Percentiles rank a stretch among this genome's conserved stretches.
Conservation (phyloP, 805 yeast genomes). For the Spathaspora arborariae region DNA sequence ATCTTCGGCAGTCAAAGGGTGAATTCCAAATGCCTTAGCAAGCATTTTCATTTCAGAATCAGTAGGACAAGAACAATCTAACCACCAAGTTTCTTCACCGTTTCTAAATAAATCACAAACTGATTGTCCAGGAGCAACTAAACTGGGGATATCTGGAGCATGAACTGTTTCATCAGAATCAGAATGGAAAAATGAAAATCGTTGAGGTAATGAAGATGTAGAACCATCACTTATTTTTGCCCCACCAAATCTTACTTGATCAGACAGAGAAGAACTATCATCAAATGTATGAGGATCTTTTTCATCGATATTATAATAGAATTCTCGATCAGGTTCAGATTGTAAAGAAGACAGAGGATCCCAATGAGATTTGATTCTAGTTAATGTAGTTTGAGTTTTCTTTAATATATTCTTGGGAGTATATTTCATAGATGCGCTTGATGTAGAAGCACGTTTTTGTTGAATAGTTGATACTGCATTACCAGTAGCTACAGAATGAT, state of each 20-base stretch:
- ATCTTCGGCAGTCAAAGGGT: slow-evolving; percentile 97
- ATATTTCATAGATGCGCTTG: slow-evolving; percentile 54
- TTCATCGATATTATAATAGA: background rate
- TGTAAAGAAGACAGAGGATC: background rate
- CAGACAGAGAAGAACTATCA: slow-evolving; percentile 15
- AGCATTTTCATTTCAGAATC: slow-evolving; percentile 91
- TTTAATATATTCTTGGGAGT: slow-evolving; percentile 46
- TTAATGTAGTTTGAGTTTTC: slow-evolving; percentile 6
- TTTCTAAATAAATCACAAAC: slow-evolving; percentile 67
- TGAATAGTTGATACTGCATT: slow-evolving; percentile 17
- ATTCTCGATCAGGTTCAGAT: slow-evolving; percentile 9
- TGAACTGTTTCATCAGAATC: slow-evolving; percentile 85
- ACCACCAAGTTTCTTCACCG: slow-evolving; percentile 89
- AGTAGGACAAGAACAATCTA: slow-evolving; percentile 91
- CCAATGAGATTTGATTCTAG: slow-evolving; percentile 1
- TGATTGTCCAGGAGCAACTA: slow-evolving; percentile 61
- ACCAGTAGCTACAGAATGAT: background rate
- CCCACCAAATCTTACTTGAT: slow-evolving; percentile 39
- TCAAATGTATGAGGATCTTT: background rate
- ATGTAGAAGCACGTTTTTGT: slow-evolving; percentile 12
- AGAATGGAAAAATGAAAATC: slow-evolving; percentile 81
- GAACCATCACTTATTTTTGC: slow-evolving; percentile 27
- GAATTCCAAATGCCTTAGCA: slow-evolving; percentile 93
- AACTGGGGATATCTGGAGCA: slow-evolving; percentile 79
- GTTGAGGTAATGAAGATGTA: slow-evolving; percentile 47